Conservation (phyloP, 2,329 filamentous ascomycete species). For the Aspergillus oerlinghausenensis region DNA sequence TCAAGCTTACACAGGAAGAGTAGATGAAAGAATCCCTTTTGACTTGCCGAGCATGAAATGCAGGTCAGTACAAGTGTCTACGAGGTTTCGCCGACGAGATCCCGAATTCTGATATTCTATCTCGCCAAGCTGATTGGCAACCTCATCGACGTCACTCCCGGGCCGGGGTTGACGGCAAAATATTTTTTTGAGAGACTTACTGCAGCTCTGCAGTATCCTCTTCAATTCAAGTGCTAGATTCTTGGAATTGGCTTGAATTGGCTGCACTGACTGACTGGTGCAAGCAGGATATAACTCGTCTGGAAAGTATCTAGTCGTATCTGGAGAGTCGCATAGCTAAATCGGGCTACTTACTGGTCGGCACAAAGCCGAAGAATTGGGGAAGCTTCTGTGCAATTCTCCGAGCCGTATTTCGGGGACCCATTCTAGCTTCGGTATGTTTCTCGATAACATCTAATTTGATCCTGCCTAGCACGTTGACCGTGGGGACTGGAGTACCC, state of each 20-base stretch:
- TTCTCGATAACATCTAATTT: background rate
- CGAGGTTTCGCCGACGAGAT: background rate
- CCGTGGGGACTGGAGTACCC: background rate
- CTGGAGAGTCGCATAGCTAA: background rate
- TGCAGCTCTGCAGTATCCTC: too few relatives aligned
- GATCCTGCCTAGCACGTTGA: background rate
- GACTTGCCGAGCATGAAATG: too few relatives aligned
- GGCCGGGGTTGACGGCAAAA: background rate
- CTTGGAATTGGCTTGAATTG: background rate
- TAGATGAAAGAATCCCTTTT: background rate
- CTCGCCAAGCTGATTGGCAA: background rate
- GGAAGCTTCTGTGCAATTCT: background rate
- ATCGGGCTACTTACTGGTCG: background rate
- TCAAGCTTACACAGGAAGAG: too few relatives aligned
- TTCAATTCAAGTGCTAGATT: background rate
- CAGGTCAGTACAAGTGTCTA: background rate
- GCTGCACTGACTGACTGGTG: background rate
- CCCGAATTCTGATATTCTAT: background rate
- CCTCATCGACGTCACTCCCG: background rate
- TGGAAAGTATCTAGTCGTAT: background rate
- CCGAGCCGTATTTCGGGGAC: background rate
- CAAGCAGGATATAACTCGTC: background rate
- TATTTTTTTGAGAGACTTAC: background rate
- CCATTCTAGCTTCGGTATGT: background rate
- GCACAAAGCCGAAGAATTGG: background rate